phyloP scores from a whole-genome alignment of 208 protist species.

The Herpetomonas samuelpessoai region DNA sequence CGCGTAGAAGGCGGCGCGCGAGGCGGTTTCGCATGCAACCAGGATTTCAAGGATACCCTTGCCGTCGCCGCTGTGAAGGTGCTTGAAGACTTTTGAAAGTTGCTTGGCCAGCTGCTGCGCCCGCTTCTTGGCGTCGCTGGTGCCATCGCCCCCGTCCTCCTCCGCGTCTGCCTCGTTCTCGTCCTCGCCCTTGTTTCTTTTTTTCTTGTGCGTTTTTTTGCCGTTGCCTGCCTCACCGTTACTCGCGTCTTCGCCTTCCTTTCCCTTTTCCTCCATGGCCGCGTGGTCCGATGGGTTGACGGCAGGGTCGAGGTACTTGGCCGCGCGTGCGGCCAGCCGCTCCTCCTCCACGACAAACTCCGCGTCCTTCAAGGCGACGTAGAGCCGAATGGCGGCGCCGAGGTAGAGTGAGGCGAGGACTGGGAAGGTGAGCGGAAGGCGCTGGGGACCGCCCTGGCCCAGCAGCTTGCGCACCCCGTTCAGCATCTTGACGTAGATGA shows the following conservation, averaged over 20 bases:
- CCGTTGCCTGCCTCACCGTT: conserved; percentile 2
- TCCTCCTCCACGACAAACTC: not conserved
- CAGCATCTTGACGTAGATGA: conserved; percentile 88
- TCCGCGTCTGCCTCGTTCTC: conserved; percentile 1
- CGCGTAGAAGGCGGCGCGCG: conserved; percentile 68
- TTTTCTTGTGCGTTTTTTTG: conserved; percentile 4
- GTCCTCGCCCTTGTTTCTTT: conserved; percentile 1
- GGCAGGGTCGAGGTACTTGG: not conserved
- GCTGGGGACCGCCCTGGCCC: conserved; percentile 77
- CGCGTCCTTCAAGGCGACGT: conserved; percentile 8
- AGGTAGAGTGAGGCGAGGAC: conserved; percentile 85
- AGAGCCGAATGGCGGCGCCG: conserved; percentile 50
- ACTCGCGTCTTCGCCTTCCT: not conserved
- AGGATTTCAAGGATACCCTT: conserved; percentile 76
- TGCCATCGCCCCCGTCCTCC: conserved; percentile 1
- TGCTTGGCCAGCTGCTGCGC: conserved; percentile 9
- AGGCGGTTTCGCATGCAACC: conserved; percentile 21
- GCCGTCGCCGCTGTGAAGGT: conserved; percentile 68
- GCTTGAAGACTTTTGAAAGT: conserved; percentile 34
- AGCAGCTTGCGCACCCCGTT: conserved; percentile 86
- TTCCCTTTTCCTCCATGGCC: conserved; percentile 6
- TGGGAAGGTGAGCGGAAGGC: conserved; percentile 80
- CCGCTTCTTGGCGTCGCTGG: conserved; percentile 1
- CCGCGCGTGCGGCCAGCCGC: not conserved
- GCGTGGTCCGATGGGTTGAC: conserved; percentile 2